These are phyloP conservation scores for Endoconidiophora polonica DNA, from an alignment of 2,329 filamentous ascomycete species.

Conservation along the genomic window DNA sequence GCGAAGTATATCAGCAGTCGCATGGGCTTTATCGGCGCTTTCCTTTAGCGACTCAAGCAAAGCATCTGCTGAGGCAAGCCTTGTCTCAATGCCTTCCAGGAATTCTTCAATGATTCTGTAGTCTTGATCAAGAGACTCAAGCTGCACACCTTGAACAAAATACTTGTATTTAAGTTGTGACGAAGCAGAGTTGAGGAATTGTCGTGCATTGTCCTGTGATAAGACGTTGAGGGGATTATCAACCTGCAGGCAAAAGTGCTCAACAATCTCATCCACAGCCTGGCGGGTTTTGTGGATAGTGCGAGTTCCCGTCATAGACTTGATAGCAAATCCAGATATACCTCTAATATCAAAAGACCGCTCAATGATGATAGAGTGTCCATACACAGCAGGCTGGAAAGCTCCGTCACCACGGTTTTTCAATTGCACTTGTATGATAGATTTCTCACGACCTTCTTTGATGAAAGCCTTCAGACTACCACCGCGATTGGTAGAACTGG, in stretches of 20 bases:
- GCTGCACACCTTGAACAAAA: slow-evolving; percentile 84
- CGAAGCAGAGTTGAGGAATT: slow-evolving; percentile 76
- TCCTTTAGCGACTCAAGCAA: slow-evolving; percentile 45
- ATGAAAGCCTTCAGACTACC: slow-evolving; percentile 80
- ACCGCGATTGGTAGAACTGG: slow-evolving; percentile 80
- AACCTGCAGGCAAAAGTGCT: slow-evolving; percentile 84
- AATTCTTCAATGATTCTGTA: slow-evolving; percentile 71
- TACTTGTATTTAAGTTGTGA: slow-evolving; percentile 86
- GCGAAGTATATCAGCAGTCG: slow-evolving; percentile 46
- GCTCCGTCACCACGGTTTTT: slow-evolving; percentile 81
- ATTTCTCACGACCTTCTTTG: slow-evolving; percentile 69
- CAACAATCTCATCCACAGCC: slow-evolving; percentile 82
- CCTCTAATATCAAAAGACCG: slow-evolving; percentile 66
- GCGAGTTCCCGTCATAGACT: slow-evolving; percentile 45
- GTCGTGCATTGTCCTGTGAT: slow-evolving; percentile 85
- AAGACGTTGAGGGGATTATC: slow-evolving; percentile 94
- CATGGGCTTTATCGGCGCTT: slow-evolving; percentile 42
- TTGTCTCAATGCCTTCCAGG: slow-evolving; percentile 53
- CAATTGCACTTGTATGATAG: slow-evolving; percentile 63
- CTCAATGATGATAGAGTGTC: slow-evolving; percentile 76
- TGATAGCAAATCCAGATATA: slow-evolving; percentile 71
- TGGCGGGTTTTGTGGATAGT: slow-evolving; percentile 67
- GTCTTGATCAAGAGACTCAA: slow-evolving; percentile 82
- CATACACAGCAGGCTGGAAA: slow-evolving; percentile 69
- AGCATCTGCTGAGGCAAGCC: slow-evolving; percentile 42